Conservation (phyloP, 768 basidiomycete species). For the Tylopilus rubrobrunneus region DNA sequence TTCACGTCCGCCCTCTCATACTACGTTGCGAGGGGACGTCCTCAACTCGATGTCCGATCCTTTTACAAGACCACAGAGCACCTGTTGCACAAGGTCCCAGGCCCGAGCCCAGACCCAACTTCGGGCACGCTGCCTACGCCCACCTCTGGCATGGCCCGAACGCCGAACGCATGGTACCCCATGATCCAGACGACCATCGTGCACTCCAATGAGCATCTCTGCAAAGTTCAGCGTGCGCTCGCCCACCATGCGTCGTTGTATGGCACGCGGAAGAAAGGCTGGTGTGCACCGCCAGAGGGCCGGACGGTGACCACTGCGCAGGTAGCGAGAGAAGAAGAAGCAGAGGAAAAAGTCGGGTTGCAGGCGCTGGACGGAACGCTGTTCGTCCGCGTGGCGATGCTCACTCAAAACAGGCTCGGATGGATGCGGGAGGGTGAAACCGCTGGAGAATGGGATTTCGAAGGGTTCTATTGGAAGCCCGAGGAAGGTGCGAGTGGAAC, state of each 20-base stretch:
- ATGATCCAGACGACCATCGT: conserved; percentile 49
- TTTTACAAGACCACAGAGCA: conserved; percentile 29
- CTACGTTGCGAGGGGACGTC: conserved; percentile 35
- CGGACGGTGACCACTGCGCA: conserved; percentile 18
- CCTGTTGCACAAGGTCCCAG: conserved; percentile 33
- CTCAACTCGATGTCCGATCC: conserved; percentile 26
- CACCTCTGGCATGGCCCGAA: conserved; percentile 33
- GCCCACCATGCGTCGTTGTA: conserved; percentile 42
- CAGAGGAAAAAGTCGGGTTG: conserved; percentile 23
- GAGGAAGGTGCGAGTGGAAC: background rate
- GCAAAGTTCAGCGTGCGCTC: conserved; percentile 47
- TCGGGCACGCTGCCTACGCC: conserved; percentile 24
- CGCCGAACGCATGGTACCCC: conserved; percentile 56
- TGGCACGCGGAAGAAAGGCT: conserved; percentile 34
- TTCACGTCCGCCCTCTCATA: conserved; percentile 25
- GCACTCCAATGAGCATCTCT: conserved; percentile 55
- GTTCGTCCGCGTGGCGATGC: conserved; percentile 52
- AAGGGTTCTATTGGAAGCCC: conserved; percentile 15
- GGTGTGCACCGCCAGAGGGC: conserved; percentile 12
- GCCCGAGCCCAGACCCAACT: conserved; percentile 22
- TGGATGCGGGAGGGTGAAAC: conserved; percentile 40
- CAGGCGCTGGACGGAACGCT: conserved; percentile 54
- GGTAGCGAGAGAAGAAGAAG: conserved; percentile 19
- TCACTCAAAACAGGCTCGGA: conserved; percentile 42
- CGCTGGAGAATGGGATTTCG: conserved; percentile 19